These are phyloP conservation scores for Pseudocercospora macadamiae DNA, from an alignment of 2,329 filamentous ascomycete genomes.

Conservation along the genomic window DNA sequence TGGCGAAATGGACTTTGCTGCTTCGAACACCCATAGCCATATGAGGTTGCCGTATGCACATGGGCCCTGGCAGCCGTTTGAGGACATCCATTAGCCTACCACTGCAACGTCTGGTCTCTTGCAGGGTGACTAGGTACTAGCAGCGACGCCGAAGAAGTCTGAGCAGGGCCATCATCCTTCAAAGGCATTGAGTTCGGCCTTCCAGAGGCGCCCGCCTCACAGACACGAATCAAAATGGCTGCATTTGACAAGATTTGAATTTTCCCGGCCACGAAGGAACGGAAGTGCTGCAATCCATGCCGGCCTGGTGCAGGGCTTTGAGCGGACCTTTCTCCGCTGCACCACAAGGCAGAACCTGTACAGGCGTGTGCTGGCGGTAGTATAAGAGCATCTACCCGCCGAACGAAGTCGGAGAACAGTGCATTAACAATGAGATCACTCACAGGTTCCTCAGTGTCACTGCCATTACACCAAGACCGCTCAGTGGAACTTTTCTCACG, in stretches of 20 bases:
- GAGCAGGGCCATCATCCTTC: not conserved
- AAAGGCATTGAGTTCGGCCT: not conserved
- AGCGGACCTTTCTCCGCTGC: not conserved
- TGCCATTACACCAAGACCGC: too few relatives aligned
- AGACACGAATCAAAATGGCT: not conserved
- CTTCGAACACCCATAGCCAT: too few relatives aligned
- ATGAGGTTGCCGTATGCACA: not conserved
- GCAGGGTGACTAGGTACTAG: not conserved
- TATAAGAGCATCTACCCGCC: too few relatives aligned
- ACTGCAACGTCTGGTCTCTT: not conserved
- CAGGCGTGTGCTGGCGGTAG: not conserved
- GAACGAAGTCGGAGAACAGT: too few relatives aligned
- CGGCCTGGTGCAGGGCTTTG: not conserved
- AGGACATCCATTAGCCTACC: slow-evolving; percentile 1
- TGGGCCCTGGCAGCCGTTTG: not conserved
- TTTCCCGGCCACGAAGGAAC: not conserved
- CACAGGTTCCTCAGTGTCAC: too few relatives aligned
- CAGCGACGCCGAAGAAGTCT: not conserved
- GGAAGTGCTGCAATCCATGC: not conserved
- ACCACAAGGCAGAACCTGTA: not conserved
- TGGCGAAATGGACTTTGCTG: too few relatives aligned
- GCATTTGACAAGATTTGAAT: not conserved
- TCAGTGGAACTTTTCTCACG: too few relatives aligned
- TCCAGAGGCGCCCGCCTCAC: not conserved
- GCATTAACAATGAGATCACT: too few relatives aligned